Evolutionary conservation across 805 yeast species (phyloP).

Genomic region (Zygoascus bituminiphila): DNA sequence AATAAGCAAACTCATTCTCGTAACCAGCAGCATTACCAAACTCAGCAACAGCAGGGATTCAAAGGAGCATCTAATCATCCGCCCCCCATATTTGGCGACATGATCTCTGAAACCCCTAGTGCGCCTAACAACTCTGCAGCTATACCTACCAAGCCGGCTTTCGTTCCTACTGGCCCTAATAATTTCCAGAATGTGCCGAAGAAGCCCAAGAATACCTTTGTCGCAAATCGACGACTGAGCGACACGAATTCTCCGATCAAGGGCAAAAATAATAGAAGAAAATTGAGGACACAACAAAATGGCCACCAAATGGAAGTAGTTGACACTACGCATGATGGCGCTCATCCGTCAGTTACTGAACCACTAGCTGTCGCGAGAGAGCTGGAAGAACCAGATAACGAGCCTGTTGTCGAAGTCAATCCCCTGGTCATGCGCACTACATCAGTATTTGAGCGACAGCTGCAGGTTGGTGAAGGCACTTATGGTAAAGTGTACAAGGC

Average conservation of each 20-base stretch:
- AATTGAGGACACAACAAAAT: background rate
- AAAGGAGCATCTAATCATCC: background rate
- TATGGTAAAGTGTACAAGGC: constrained; percentile 96
- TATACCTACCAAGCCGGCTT: background rate
- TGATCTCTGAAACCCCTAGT: background rate
- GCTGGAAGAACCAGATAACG: background rate
- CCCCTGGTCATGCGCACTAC: constrained; percentile 9
- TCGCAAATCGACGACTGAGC: background rate
- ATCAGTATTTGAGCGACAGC: constrained; percentile 54
- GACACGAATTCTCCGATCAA: no score
- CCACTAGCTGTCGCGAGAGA: no score
- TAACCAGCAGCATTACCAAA: background rate
- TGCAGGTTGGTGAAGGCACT: constrained; percentile 98
- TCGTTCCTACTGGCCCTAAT: background rate
- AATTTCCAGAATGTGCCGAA: background rate
- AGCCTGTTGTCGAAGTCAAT: background rate
- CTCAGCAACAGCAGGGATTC: background rate
- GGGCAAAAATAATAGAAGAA: background rate
- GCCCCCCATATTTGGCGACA: background rate
- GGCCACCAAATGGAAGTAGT: background rate
- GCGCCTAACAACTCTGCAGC: background rate
- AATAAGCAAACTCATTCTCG: background rate
- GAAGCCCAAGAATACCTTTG: background rate
- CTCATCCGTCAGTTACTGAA: no score
- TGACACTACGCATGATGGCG: background rate